phyloP scores from a whole-genome alignment of 768 basidiomycete species.

The Trametes maxima region DNA sequence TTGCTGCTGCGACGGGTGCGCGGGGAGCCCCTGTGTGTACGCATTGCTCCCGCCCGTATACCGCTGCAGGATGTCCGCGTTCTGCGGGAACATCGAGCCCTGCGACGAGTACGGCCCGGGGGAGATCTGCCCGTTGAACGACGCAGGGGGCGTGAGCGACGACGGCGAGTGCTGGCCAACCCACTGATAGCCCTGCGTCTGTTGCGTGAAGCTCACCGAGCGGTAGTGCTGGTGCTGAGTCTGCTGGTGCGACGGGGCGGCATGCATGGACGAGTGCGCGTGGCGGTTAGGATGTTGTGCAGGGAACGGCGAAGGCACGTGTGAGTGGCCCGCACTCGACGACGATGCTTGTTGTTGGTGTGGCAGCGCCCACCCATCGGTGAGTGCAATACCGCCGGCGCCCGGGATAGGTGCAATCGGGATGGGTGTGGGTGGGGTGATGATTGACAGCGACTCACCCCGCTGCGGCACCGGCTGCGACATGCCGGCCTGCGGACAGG shows the following conservation, averaged over 20 bases:
- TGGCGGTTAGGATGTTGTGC: background rate
- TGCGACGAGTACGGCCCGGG: constrained; percentile 5
- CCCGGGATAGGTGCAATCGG: constrained; percentile 10
- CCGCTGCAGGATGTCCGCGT: constrained; percentile 17
- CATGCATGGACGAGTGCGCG: constrained; percentile 18
- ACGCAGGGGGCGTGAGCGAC: constrained; percentile 9
- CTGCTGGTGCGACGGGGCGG: constrained; percentile 14
- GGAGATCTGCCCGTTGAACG: constrained; percentile 1
- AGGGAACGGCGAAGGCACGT: background rate
- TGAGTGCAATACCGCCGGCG: constrained; percentile 1
- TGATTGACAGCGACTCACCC: constrained; percentile 9
- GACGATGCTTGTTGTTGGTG: constrained; percentile 1
- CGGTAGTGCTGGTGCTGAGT: constrained; percentile 7
- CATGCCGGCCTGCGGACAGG: background rate
- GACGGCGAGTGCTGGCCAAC: constrained; percentile 14
- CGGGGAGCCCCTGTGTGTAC: background rate
- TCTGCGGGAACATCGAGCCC: constrained; percentile 2
- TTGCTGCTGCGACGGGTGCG: constrained; percentile 14
- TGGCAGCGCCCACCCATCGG: constrained; percentile 8
- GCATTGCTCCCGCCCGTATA: constrained; percentile 5
- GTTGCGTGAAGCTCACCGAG: constrained; percentile 18
- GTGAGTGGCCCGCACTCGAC: background rate
- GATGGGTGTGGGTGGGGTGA: constrained; percentile 17
- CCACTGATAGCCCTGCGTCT: background rate
- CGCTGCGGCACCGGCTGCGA: background rate